phyloP scores from a whole-genome alignment of 345 rosid genomes.

The Litchi chinensis region DNA sequence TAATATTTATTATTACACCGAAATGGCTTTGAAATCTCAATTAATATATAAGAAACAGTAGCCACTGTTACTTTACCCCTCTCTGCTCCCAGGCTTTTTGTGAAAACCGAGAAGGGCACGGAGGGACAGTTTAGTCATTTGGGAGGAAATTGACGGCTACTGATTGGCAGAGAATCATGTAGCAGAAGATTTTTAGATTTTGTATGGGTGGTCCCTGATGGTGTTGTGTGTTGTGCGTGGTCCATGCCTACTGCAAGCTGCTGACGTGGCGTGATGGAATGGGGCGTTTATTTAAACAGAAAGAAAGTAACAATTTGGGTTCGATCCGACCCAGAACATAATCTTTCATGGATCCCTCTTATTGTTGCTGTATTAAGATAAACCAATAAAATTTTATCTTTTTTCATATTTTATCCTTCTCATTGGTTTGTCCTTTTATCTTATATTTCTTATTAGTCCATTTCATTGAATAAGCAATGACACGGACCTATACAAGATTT shows the following conservation, averaged over 20 bases:
- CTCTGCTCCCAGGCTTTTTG: constrained; percentile 17
- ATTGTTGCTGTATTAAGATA: too few relatives aligned
- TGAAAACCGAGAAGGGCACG: constrained; percentile 22
- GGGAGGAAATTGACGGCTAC: constrained; percentile 35
- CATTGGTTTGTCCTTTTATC: too few relatives aligned
- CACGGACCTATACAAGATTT: too few relatives aligned
- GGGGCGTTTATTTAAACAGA: not conserved
- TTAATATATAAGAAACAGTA: not conserved
- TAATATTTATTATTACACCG: not conserved
- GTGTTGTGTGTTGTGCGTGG: not conserved
- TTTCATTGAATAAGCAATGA: too few relatives aligned
- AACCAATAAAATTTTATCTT: too few relatives aligned
- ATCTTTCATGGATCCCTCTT: too few relatives aligned
- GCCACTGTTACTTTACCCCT: constrained; percentile 20
- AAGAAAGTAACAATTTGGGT: not conserved
- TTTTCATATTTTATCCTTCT: too few relatives aligned
- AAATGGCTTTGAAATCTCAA: constrained; percentile 3
- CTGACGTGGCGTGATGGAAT: constrained; percentile 12
- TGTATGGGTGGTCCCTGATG: constrained; percentile 27
- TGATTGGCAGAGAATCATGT: constrained; percentile 40
- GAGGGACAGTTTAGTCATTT: constrained; percentile 25
- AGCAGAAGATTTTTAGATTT: constrained; percentile 44
- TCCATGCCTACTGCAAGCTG: not conserved
- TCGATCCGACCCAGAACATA: not conserved
- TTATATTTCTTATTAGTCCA: too few relatives aligned